phyloP scores from a whole-genome alignment of 75 land plant genomes.

The Cupressus sempervirens region DNA sequence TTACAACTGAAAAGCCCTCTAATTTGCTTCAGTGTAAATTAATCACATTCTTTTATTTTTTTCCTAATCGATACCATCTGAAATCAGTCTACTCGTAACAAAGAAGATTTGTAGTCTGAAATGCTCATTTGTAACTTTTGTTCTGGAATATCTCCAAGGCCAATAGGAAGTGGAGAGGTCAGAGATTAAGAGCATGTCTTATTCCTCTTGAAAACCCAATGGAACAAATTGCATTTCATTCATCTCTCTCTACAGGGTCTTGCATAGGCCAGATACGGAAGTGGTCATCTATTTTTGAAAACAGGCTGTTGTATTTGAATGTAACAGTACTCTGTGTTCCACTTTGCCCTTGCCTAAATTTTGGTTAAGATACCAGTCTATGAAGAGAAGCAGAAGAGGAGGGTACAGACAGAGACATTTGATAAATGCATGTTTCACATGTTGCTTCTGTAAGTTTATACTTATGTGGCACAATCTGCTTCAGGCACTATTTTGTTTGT shows the following conservation, averaged over 20 bases:
- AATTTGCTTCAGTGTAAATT: conserved; percentile 5
- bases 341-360: neutral
- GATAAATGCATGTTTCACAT: neutral
- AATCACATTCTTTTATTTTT: conserved; percentile 9
- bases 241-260: conserved; percentile 6
- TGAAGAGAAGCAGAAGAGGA: neutral
- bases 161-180: neutral
- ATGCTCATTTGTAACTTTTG: neutral
- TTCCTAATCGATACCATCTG: neutral
- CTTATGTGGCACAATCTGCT: neutral
- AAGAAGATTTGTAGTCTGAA: neutral
- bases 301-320: neutral
- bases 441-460: neutral
- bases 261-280: neutral
- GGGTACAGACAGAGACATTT: neutral
- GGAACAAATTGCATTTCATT: neutral
- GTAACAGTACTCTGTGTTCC: neutral
- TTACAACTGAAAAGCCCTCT: neutral
- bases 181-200: neutral
- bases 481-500: neutral
- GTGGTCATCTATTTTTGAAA: conserved; percentile 1
- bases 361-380: neutral
- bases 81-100: neutral
- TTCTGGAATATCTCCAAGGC: neutral
- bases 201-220: neutral